A percentile compares a stretch with the other conserved stretches of the same genome.
phyloP scores from a whole-genome alignment of 495 filamentous ascomycete species.

The Penicillium lagena region DNA sequence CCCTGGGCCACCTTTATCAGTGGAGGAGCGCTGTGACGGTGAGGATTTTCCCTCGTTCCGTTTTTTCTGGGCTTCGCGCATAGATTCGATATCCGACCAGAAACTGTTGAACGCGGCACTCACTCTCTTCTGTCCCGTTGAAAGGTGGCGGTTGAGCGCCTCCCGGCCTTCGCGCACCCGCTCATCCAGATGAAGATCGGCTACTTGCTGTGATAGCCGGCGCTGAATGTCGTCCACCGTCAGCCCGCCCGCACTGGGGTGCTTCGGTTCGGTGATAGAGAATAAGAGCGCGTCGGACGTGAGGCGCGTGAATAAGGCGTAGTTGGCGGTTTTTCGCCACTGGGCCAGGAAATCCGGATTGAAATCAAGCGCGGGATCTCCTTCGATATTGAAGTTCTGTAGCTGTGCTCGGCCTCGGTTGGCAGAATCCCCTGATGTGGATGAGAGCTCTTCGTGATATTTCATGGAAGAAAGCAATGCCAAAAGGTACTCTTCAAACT shows the following conservation, averaged over 20 bases:
- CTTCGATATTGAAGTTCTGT: conserved; percentile 52
- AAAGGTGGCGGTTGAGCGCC: conserved; percentile 68
- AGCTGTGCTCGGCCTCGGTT: conserved; percentile 25
- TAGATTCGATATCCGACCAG: conserved; percentile 80
- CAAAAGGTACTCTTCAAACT: conserved; percentile 95
- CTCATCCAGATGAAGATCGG: conserved; percentile 85
- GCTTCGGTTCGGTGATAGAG: conserved; percentile 85
- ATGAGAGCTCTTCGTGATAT: conserved; percentile 70
- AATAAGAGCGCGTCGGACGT: conserved; percentile 84
- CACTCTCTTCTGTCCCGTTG: conserved; percentile 79
- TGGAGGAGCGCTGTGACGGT: conserved; percentile 28
- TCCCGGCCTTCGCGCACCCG: conserved; percentile 71
- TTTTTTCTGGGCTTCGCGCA: conserved; percentile 75
- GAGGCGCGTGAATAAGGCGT: conserved; percentile 68
- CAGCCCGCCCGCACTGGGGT: conserved; percentile 91
- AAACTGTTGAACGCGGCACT: conserved; percentile 76
- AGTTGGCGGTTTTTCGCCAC: conserved; percentile 86
- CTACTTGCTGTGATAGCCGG: conserved; percentile 78
- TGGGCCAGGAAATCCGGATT: conserved; percentile 61
- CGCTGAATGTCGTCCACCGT: conserved; percentile 93
- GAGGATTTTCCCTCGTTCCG: conserved; percentile 51
- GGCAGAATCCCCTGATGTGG: conserved; percentile 19
- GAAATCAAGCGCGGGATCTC: conserved; percentile 81
- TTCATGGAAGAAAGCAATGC: conserved; percentile 84
- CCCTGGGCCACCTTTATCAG: conserved; percentile 21